These are phyloP conservation scores for Aspergillus homomorphus DNA, from an alignment of 495 filamentous ascomycete species.

Conservation along the genomic window DNA sequence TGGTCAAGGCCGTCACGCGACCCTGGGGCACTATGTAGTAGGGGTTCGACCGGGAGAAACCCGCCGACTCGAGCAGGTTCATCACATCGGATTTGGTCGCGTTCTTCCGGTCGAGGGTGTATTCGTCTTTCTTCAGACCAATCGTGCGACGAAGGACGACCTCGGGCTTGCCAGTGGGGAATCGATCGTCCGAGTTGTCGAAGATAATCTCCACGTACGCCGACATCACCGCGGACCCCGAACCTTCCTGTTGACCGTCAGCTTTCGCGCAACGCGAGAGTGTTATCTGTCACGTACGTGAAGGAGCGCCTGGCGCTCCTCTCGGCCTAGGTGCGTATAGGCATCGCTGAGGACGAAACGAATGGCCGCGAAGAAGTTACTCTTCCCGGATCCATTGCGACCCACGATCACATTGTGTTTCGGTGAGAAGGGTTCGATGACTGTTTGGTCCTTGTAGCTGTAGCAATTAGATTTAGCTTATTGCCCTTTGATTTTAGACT, in stretches of 20 bases:
- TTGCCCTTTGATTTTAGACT: too few relatives aligned
- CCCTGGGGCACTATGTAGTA: slow-evolving; percentile 99
- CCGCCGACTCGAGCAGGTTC: slow-evolving; percentile 92
- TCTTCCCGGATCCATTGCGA: slow-evolving; percentile 98
- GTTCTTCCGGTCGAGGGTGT: slow-evolving; percentile 92
- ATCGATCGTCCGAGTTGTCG: slow-evolving; percentile 94
- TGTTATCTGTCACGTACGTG: slow-evolving; percentile 52
- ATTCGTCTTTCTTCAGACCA: slow-evolving; percentile 97
- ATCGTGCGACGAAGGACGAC: slow-evolving; percentile 90
- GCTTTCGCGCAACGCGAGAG: not conserved
- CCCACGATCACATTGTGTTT: slow-evolving; percentile 99
- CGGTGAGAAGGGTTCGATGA: slow-evolving; percentile 96
- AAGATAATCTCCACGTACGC: slow-evolving; percentile 99
- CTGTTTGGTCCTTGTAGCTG: slow-evolving; percentile 98
- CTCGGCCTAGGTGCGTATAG: slow-evolving; percentile 92
- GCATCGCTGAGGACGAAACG: slow-evolving; percentile 98
- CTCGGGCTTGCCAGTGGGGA: slow-evolving; percentile 89
- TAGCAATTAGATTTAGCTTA: not conserved
- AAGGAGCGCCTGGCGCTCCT: slow-evolving; percentile 91
- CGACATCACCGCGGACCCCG: slow-evolving; percentile 96
- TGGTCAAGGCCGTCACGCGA: slow-evolving; percentile 91
- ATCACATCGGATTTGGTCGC: slow-evolving; percentile 92
- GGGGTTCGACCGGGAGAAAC: slow-evolving; percentile 95
- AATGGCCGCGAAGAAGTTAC: slow-evolving; percentile 99
- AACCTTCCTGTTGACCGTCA: slow-evolving; percentile 67